Evolutionary conservation across 768 basidiomycete genomes (phyloP).

Genomic region (Kondoa subrosea): DNA sequence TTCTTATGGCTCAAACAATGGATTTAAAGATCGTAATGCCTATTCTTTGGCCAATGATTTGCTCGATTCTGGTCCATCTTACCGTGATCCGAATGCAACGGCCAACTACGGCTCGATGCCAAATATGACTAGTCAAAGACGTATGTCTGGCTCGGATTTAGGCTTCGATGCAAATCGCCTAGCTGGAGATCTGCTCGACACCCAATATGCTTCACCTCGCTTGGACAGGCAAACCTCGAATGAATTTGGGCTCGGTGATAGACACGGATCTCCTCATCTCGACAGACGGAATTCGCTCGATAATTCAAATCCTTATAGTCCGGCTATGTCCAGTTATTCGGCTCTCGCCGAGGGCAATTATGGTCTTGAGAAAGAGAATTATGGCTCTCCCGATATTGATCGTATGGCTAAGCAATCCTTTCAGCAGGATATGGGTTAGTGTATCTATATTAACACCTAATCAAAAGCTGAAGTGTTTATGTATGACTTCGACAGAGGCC

Average conservation of each 20-base stretch:
- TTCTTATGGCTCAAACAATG: not conserved
- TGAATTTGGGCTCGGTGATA: not conserved
- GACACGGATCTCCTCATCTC: not conserved
- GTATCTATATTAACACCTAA: no score
- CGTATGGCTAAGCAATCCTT: not conserved
- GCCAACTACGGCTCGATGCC: no score
- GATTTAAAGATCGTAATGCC: not conserved
- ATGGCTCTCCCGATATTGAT: not conserved
- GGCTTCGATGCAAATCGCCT: not conserved
- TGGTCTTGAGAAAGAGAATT: not conserved
- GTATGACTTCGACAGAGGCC: no score
- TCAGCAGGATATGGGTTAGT: not conserved
- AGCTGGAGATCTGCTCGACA: not conserved
- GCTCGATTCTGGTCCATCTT: no score
- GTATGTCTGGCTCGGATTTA: no score
- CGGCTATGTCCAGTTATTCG: not conserved
- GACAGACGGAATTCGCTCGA: not conserved
- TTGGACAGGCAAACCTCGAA: not conserved
- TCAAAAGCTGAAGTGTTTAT: no score
- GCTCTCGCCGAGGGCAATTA: not conserved
- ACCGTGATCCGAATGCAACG: no score
- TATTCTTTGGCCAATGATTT: not conserved
- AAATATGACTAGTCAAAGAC: no score
- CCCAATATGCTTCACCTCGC: not conserved
- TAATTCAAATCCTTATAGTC: not conserved